These are phyloP conservation scores for Mycena indigotica DNA, from an alignment of 768 basidiomycete species.

Conservation along the genomic window DNA sequence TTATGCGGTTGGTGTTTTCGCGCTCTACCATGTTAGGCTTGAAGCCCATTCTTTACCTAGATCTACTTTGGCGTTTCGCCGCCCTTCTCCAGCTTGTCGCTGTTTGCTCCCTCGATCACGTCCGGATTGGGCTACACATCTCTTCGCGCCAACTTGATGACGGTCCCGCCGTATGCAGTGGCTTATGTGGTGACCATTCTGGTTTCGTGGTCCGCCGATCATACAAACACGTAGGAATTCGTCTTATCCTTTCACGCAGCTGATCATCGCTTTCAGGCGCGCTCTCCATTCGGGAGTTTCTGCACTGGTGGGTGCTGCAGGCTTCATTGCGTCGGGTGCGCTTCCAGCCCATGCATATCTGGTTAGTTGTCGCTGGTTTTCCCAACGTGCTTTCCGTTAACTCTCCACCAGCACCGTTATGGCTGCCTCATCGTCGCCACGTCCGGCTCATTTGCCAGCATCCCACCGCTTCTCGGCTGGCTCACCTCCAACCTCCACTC, in stretches of 20 bases:
- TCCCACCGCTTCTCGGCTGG: slow-evolving; percentile 39
- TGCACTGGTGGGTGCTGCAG: slow-evolving; percentile 23
- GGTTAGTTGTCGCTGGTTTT: background rate
- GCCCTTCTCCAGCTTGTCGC: slow-evolving; percentile 41
- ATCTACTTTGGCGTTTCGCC: slow-evolving; percentile 46
- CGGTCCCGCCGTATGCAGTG: slow-evolving; percentile 42
- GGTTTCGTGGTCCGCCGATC: slow-evolving; percentile 28
- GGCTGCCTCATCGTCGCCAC: slow-evolving; percentile 34
- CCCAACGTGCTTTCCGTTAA: background rate
- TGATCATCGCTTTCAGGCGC: slow-evolving; percentile 9
- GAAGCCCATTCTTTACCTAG: background rate
- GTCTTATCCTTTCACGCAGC: background rate
- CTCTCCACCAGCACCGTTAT: slow-evolving; percentile 26
- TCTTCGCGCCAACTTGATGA: slow-evolving; percentile 48
- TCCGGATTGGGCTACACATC: slow-evolving; percentile 46
- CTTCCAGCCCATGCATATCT: slow-evolving; percentile 15
- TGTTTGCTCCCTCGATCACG: slow-evolving; percentile 62
- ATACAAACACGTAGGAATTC: slow-evolving; percentile 17
- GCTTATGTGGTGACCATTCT: slow-evolving; percentile 33
- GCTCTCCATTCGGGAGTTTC: slow-evolving; percentile 12
- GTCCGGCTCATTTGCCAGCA: slow-evolving; percentile 35
- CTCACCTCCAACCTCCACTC: slow-evolving; percentile 35
- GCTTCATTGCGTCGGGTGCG: slow-evolving; percentile 17
- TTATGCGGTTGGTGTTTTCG: slow-evolving; percentile 32
- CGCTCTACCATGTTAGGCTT: background rate